Base-by-base conservation (phyloP, 2,329 filamentous ascomycete species). In the Penicillium nordicum region DNA sequence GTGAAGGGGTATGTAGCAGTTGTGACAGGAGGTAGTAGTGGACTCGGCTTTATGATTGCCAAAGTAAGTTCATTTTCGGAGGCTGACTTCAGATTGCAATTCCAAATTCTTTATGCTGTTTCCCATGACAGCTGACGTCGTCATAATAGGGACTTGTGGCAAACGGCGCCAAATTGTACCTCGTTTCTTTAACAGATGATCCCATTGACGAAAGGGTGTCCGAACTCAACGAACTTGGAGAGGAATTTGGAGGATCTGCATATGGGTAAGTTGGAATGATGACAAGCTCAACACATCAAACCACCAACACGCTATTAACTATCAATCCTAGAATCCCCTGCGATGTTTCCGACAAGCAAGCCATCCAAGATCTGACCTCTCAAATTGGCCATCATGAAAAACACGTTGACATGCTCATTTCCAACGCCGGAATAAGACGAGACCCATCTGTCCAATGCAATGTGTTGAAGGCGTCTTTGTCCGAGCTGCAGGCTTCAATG, bases 371-470 rank as follows among this genome's bases (percentile, higher is more conserved):
- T 3, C 63, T 79, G 5, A 72, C 72, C 0, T 47, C 56, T 4
- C 61, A 64, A 5, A 64, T 80, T 16, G 58, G 63, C n/a, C 43
- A 63, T n/a, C 64, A 21, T 1, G 76, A 79, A 61, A 65, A 51
- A n/a, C 71, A 76, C 41, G 62, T 81, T 18, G 79, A 81, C 60
- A 76, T 81, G 25, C 71, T 81, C 9, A 69, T 80, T 44, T 80
- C 79, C 49, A 80, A 81, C 62, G 79, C 79, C 1, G 78, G 79
- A 9, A 79, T 81, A 46, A 66, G 79, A 30, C 71, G 78, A 32
- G 79, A 81, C 53, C 75, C 79, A 1, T 71, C 69, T 0, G 55
- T 69, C 1, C 50, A 67, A n/a, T 82, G 79, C 64, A 67, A 80
- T 56, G 77, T 79, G 8, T 65, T 79, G 8, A 68, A 67, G 1